Percentiles rank a stretch among this genome's conserved stretches.
Conservation (phyloP, 768 basidiomycete species). For the Glaciozyma martinii region DNA sequence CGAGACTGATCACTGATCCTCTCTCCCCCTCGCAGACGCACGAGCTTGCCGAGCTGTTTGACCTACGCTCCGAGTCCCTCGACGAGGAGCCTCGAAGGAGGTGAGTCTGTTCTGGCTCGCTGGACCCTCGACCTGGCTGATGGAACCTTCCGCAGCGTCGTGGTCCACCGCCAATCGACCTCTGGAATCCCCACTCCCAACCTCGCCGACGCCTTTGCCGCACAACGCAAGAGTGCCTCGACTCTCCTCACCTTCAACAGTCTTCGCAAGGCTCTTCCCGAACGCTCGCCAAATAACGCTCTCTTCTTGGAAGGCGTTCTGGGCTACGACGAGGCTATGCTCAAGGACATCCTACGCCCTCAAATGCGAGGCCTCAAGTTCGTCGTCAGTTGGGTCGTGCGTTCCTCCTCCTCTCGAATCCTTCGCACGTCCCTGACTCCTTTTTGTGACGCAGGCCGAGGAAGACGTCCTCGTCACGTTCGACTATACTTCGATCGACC, state of each 20-base stretch:
- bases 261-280: constrained; percentile 20
- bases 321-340: constrained; percentile 28
- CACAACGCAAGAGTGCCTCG: constrained; percentile 7
- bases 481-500: not conserved
- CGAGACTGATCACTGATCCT: not conserved
- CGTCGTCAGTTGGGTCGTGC: constrained; percentile 29
- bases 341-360: constrained; percentile 26
- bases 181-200: constrained; percentile 23
- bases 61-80: constrained; percentile 74
- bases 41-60: constrained; percentile 66
- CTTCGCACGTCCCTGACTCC: not conserved
- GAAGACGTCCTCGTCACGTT: constrained; percentile 32
- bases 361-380: constrained; percentile 23
- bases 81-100: constrained; percentile 77
- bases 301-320: constrained; percentile 33
- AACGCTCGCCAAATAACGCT: constrained; percentile 25
- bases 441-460: constrained; percentile 14
- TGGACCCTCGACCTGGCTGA: too few relatives aligned
- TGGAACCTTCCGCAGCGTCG: constrained; percentile 9
- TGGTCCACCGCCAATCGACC: constrained; percentile 27
- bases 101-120: too few relatives aligned
- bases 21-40: constrained; percentile 9
- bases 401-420: not conserved
- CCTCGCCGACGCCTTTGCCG: constrained; percentile 26
- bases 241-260: constrained; percentile 21